phyloP scores from a whole-genome alignment of 768 basidiomycete species.

The Sporobolomyces roseus region DNA sequence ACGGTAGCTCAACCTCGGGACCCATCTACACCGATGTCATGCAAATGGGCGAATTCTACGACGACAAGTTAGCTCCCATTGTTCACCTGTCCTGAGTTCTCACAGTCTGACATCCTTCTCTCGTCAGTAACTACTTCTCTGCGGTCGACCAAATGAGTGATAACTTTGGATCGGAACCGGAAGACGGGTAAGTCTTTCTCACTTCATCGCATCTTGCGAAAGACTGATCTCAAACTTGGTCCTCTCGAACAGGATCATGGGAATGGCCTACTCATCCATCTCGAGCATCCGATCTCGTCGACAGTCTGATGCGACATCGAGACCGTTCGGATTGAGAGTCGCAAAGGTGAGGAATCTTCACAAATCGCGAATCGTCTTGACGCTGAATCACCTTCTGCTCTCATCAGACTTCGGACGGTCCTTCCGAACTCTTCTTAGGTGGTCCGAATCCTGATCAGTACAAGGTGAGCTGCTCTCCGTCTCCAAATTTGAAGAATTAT shows the following conservation, averaged over 20 bases:
- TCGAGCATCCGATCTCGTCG: conserved; percentile 10
- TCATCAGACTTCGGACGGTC: conserved; percentile 12
- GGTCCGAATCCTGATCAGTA: conserved; percentile 10
- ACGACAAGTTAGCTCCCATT: conserved; percentile 10
- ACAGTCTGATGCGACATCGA: conserved; percentile 11
- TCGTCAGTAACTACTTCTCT: conserved; percentile 7
- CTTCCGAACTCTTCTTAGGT: conserved; percentile 23
- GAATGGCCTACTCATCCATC: conserved; percentile 23
- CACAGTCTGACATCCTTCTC: neutral
- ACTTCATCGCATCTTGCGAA: too few species aligned
- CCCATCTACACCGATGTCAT: conserved; percentile 24
- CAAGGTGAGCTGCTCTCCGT: neutral
- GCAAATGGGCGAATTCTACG: conserved; percentile 20
- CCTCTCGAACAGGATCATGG: conserved; percentile 5
- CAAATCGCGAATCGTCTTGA: neutral
- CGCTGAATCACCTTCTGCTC: neutral
- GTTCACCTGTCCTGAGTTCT: too few species aligned
- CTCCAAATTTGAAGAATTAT: neutral
- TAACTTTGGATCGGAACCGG: conserved; percentile 19
- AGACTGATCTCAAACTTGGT: neutral
- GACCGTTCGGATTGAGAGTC: conserved; percentile 14
- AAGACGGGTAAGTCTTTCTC: conserved; percentile 13
- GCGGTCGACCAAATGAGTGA: conserved; percentile 31
- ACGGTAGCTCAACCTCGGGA: conserved; percentile 20
- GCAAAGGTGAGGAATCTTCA: conserved; percentile 11